Evolutionary conservation across 371 early-diverging fungal species (phyloP).

Genomic region (Saksenaea vasiformis): DNA sequence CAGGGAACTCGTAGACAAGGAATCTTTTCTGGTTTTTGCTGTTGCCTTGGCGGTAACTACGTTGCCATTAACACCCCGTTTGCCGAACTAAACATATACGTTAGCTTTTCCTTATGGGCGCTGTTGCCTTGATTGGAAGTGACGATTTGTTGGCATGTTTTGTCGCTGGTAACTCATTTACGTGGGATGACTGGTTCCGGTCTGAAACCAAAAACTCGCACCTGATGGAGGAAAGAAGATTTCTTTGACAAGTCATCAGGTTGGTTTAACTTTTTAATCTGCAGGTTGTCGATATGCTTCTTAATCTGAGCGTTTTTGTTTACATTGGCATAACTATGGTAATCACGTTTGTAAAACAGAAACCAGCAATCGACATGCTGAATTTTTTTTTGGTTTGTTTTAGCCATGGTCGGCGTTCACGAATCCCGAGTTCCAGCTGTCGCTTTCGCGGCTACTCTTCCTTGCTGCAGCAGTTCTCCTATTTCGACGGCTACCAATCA

Average conservation of each 20-base stretch:
- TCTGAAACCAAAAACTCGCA: conserved; percentile 78
- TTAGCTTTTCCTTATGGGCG: conserved; percentile 75
- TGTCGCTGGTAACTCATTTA: conserved; percentile 86
- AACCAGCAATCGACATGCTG: too few species aligned
- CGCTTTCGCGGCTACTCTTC: conserved; percentile 68
- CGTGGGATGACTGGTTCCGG: conserved; percentile 91
- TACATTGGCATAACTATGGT: conserved; percentile 86
- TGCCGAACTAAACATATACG: not conserved
- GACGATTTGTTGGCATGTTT: conserved; percentile 94
- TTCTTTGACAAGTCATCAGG: not conserved
- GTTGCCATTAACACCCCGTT: not conserved
- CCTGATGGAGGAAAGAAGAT: conserved; percentile 66
- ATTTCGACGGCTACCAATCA: conserved; percentile 80
- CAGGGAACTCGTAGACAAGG: conserved; percentile 82
- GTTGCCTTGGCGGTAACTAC: conserved; percentile 78
- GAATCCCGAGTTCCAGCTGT: conserved; percentile 36
- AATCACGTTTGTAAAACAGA: conserved; percentile 3
- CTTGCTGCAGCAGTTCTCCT: conserved; percentile 73
- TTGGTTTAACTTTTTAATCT: not conserved
- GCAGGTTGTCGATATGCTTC: conserved; percentile 74
- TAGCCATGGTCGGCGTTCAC: conserved; percentile 71
- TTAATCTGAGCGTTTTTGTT: conserved; percentile 89
- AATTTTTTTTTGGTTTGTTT: too few species aligned
- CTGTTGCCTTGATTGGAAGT: conserved; percentile 74
- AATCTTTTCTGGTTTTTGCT: conserved; percentile 86